A percentile compares a stretch with the other conserved stretches of the same genome.
Conservation (phyloP, 371 early-diverging fungal genomes). For the Quaeritorhiza haematococci region DNA sequence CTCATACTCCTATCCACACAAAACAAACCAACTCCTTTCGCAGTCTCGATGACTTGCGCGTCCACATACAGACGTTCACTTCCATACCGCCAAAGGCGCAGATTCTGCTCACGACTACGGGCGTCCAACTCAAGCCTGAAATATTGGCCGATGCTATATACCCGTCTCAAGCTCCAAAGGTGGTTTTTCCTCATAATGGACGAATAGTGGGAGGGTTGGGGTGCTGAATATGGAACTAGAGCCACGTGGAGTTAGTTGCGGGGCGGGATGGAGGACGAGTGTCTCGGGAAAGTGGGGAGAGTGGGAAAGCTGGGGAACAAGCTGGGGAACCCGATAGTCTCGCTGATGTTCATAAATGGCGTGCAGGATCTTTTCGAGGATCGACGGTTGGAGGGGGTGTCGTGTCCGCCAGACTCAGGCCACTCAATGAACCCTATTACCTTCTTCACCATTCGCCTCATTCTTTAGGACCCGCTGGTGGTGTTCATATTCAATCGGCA, state of each 20-base stretch:
- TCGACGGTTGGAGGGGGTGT: background rate
- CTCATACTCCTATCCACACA: no score
- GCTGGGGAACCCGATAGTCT: background rate
- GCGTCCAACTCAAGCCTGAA: constrained; percentile 11
- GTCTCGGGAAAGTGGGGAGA: no score
- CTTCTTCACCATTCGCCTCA: background rate
- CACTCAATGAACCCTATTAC: background rate
- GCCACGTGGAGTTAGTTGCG: no score
- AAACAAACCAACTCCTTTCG: background rate
- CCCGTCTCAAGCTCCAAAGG: no score
- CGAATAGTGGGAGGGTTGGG: no score
- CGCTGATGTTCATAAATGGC: background rate
- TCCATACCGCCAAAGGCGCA: constrained; percentile 18
- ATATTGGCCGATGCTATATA: constrained; percentile 2
- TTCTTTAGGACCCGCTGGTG: constrained; percentile 6
- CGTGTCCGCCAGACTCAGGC: background rate
- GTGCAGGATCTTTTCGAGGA: background rate
- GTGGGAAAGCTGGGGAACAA: no score
- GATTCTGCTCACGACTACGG: constrained; percentile 17
- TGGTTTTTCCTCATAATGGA: no score
- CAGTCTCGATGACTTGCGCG: constrained; percentile 18
- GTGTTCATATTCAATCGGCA: constrained; percentile 27
- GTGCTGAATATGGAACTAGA: no score
- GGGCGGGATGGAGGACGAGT: no score
- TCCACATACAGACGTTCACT: constrained; percentile 14